phyloP scores from a whole-genome alignment of 2,329 filamentous ascomycete genomes.

The Colletotrichum sidae region DNA sequence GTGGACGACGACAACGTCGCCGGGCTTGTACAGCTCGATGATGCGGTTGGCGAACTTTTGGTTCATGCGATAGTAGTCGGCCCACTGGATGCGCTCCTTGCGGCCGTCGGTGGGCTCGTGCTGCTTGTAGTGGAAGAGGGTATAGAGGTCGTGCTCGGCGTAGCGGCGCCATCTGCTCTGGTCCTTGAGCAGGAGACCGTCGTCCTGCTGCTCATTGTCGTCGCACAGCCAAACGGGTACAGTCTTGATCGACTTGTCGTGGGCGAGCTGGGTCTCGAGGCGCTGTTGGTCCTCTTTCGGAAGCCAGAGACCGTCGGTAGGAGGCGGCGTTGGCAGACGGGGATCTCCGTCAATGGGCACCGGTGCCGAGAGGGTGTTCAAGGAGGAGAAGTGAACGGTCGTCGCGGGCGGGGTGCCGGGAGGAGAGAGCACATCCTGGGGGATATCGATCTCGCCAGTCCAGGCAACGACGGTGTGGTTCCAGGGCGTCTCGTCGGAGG shows the following conservation, averaged over 20 bases:
- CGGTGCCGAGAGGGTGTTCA: conserved; percentile 83
- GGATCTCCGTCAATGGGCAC: conserved; percentile 76
- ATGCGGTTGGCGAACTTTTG: conserved; percentile 92
- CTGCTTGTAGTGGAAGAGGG: conserved; percentile 95
- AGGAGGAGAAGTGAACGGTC: conserved; percentile 62
- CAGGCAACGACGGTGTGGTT: conserved; percentile 93
- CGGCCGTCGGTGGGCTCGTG: conserved; percentile 89
- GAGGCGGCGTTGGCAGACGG: conserved; percentile 66
- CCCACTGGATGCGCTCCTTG: conserved; percentile 85
- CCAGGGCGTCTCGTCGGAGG: conserved; percentile 86
- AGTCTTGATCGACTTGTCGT: conserved; percentile 81
- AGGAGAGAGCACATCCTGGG: conserved; percentile 57
- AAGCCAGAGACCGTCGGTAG: conserved; percentile 77
- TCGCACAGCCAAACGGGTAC: conserved; percentile 92
- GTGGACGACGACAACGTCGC: conserved; percentile 92
- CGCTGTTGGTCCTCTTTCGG: conserved; percentile 75
- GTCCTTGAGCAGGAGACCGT: conserved; percentile 81
- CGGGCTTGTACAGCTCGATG: conserved; percentile 88
- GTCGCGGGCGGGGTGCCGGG: conserved; percentile 61
- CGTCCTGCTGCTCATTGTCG: conserved; percentile 72
- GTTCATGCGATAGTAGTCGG: conserved; percentile 94
- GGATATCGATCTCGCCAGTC: conserved; percentile 85
- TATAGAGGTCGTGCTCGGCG: conserved; percentile 91
- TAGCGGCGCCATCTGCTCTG: conserved; percentile 90
- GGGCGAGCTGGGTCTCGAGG: conserved; percentile 79